These are phyloP conservation scores for Patellaria atrata DNA, from an alignment of 495 filamentous ascomycete genomes.

Conservation along the genomic window DNA sequence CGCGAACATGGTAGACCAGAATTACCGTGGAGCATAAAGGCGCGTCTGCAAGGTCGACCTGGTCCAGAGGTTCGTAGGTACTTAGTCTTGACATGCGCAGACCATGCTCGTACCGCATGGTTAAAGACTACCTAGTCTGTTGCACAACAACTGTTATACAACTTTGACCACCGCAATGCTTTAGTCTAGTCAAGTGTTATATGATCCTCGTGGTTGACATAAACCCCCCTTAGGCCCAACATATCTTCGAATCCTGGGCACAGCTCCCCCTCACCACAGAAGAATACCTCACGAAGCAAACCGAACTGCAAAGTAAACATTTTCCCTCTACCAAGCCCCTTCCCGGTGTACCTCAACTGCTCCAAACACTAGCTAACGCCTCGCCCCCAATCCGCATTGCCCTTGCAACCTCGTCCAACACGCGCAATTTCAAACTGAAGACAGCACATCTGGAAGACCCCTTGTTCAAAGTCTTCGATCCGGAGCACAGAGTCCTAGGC, in stretches of 20 bases:
- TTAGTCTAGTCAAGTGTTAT: neutral
- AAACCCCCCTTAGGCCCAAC: slow-evolving; percentile 31
- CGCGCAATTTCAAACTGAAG: slow-evolving; percentile 63
- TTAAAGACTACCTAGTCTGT: slow-evolving; percentile 22
- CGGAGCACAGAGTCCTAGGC: slow-evolving; percentile 56
- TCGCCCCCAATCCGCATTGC: slow-evolving; percentile 55
- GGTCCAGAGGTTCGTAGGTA: slow-evolving; percentile 41
- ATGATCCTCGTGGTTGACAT: too few species aligned
- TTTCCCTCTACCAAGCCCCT: slow-evolving; percentile 65
- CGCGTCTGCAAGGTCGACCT: slow-evolving; percentile 85
- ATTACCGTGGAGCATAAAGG: slow-evolving; percentile 89
- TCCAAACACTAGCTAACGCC: slow-evolving; percentile 37
- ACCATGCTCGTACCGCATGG: slow-evolving; percentile 1
- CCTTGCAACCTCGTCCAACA: slow-evolving; percentile 67
- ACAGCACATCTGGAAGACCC: slow-evolving; percentile 53
- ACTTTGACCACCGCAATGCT: neutral
- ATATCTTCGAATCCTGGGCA: slow-evolving; percentile 70
- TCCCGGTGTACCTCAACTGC: slow-evolving; percentile 59
- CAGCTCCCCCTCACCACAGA: slow-evolving; percentile 60
- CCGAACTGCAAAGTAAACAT: slow-evolving; percentile 46
- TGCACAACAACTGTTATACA: neutral
- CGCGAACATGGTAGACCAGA: slow-evolving; percentile 51
- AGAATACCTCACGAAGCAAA: slow-evolving; percentile 44
- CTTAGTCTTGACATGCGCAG: neutral
- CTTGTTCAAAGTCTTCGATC: slow-evolving; percentile 62